phyloP scores from a whole-genome alignment of 108 stramenopile genomes.

The Cyclotella cryptica region DNA sequence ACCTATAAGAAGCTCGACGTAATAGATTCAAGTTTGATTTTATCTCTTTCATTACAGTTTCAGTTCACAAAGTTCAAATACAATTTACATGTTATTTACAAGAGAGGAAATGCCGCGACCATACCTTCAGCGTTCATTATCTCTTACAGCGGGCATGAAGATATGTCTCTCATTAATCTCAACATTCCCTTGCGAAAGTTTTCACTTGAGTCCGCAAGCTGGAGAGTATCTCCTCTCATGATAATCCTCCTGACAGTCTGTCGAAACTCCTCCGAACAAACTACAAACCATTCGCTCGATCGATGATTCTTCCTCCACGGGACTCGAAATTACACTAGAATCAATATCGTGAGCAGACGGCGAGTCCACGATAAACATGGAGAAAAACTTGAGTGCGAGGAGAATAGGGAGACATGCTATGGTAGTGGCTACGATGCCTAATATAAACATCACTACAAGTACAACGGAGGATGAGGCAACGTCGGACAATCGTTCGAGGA shows the following conservation, averaged over 20 bases:
- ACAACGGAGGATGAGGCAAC: not conserved
- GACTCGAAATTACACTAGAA: slow-evolving; percentile 9
- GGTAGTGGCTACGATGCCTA: slow-evolving; percentile 11
- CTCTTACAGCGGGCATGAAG: too few species aligned
- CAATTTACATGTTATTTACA: too few species aligned
- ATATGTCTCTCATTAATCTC: too few species aligned
- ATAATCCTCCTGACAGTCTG: not conserved
- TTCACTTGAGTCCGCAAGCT: slow-evolving; percentile 8
- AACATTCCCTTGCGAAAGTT: not conserved
- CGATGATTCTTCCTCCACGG: slow-evolving; percentile 2
- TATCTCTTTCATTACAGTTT: too few species aligned
- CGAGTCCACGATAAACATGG: not conserved
- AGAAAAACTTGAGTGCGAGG: slow-evolving; percentile 11
- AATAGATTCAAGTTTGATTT: too few species aligned
- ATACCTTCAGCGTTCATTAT: too few species aligned
- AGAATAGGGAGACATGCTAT: slow-evolving; percentile 20
- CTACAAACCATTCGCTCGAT: slow-evolving; percentile 5
- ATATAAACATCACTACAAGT: not conserved
- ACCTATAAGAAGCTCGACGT: too few species aligned
- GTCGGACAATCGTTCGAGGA: not conserved
- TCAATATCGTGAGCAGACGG: slow-evolving; percentile 1
- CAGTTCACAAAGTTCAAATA: too few species aligned
- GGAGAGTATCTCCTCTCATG: slow-evolving; percentile 2
- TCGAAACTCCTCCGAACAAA: not conserved
- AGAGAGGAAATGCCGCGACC: too few species aligned